phyloP scores from a whole-genome alignment of 2,329 filamentous ascomycete genomes.

The Xylariaceae sp. region DNA sequence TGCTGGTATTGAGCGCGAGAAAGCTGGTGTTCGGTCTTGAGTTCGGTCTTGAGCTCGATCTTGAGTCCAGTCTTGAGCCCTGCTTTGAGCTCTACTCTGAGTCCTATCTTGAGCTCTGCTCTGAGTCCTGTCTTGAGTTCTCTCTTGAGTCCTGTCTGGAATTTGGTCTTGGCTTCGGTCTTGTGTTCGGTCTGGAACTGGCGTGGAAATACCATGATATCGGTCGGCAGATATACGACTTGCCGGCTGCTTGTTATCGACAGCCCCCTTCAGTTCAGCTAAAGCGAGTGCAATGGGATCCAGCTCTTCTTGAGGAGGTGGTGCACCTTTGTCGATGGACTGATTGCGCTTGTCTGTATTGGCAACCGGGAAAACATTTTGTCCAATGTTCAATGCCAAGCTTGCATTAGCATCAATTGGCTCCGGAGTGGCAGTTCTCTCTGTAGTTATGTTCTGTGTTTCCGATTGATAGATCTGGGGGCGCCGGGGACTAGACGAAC shows the following conservation, averaged over 20 bases:
- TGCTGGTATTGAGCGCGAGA: slow-evolving; percentile 51
- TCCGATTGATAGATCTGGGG: slow-evolving; percentile 50
- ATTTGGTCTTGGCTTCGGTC: slow-evolving; percentile 40
- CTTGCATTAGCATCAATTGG: slow-evolving; percentile 91
- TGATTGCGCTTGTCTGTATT: slow-evolving; percentile 71
- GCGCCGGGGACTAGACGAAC: slow-evolving; percentile 42
- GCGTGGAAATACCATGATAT: slow-evolving; percentile 91
- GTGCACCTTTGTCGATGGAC: slow-evolving; percentile 45
- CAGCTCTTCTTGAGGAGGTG: slow-evolving; percentile 62
- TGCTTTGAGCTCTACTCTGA: background rate
- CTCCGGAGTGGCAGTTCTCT: slow-evolving; percentile 72
- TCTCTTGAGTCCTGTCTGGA: slow-evolving; percentile 1
- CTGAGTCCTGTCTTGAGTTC: background rate
- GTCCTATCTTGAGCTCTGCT: slow-evolving; percentile 16
- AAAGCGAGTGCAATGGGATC: slow-evolving; percentile 94
- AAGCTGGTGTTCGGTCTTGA: slow-evolving; percentile 43
- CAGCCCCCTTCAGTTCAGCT: slow-evolving; percentile 87
- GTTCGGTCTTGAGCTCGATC: slow-evolving; percentile 43
- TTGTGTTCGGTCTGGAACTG: slow-evolving; percentile 60
- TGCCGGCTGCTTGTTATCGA: slow-evolving; percentile 76
- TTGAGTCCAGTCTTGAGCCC: slow-evolving; percentile 1
- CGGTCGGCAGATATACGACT: slow-evolving; percentile 92
- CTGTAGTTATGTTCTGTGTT: slow-evolving; percentile 46
- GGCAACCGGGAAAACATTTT: slow-evolving; percentile 94
- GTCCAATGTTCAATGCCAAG: slow-evolving; percentile 90